phyloP scores from a whole-genome alignment of 2,329 filamentous ascomycete species.

The Beauveria brongniartii region DNA sequence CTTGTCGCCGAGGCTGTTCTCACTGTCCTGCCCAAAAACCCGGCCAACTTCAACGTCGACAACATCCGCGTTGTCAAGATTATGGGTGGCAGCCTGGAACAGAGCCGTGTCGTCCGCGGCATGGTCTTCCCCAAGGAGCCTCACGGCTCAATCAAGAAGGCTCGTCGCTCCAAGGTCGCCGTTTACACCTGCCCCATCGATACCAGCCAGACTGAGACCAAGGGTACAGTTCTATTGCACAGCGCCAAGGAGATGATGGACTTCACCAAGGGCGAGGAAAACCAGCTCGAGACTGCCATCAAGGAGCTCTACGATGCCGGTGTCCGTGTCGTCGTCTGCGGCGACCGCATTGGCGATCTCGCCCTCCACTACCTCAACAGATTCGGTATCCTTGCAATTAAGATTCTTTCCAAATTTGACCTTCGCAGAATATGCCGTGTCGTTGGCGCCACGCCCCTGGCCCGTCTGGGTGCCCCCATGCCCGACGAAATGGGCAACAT shows the following conservation, averaged over 20 bases:
- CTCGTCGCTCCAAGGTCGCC: slow-evolving; percentile 84
- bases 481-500: slow-evolving; percentile 98
- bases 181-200: slow-evolving; percentile 97
- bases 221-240: slow-evolving; percentile 92
- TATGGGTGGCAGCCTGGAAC: slow-evolving; percentile 92
- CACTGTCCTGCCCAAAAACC: slow-evolving; percentile 90
- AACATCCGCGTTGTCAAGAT: slow-evolving; percentile 99
- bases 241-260: slow-evolving; percentile 98
- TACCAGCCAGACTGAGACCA: slow-evolving; percentile 93
- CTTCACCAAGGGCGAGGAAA: slow-evolving; percentile 95
- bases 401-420: slow-evolving; percentile 97
- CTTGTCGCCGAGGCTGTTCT: slow-evolving; percentile 81
- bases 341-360: slow-evolving; percentile 88
- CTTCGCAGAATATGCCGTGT: slow-evolving; percentile 90
- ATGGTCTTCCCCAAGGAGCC: slow-evolving; percentile 98
- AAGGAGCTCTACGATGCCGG: slow-evolving; percentile 96
- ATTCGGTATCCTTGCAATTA: slow-evolving; percentile 91
- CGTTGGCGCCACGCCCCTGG: slow-evolving; percentile 92
- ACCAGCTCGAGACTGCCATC: slow-evolving; percentile 79
- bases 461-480: slow-evolving; percentile 93
- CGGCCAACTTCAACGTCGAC: slow-evolving; percentile 94
- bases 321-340: slow-evolving; percentile 83
- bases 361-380: slow-evolving; percentile 97
- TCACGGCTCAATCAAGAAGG: slow-evolving; percentile 88
- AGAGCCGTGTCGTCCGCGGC: slow-evolving; percentile 89